These are phyloP conservation scores for Miamiensis avidus DNA, from an alignment of 169 alveolate species.

Conservation along the genomic window DNA sequence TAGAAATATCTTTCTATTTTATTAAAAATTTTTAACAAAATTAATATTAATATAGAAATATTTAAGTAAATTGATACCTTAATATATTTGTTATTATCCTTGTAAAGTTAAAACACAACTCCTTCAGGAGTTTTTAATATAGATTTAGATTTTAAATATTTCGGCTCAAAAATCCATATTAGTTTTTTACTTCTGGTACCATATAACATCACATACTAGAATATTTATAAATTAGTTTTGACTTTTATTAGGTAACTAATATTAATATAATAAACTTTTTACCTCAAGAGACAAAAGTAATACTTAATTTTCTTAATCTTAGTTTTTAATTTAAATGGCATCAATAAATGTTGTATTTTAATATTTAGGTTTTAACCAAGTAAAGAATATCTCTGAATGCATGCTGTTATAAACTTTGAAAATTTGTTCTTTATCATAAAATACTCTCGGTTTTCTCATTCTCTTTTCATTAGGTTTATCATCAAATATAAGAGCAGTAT, in stretches of 20 bases:
- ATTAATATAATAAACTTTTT: too few species aligned
- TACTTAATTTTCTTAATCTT: background rate
- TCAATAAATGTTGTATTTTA: background rate
- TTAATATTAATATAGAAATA: too few species aligned
- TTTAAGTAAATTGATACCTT: too few species aligned
- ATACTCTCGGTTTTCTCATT: conserved; percentile 78
- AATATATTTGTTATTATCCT: too few species aligned
- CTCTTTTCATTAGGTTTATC: conserved; percentile 68
- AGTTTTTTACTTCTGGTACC: background rate
- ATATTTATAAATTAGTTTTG: background rate
- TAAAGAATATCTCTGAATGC: conserved; percentile 28
- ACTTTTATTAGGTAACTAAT: background rate
- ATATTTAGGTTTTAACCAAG: background rate
- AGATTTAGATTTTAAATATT: too few species aligned
- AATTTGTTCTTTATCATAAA: conserved; percentile 68
- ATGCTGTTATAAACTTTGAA: conserved; percentile 49
- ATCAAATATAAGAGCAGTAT: conserved; percentile 70
- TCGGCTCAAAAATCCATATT: background rate
- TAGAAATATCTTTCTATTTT: too few species aligned
- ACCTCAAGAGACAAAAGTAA: background rate
- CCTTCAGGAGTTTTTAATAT: too few species aligned
- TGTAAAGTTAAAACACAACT: too few species aligned
- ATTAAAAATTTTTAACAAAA: too few species aligned
- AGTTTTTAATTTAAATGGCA: background rate
- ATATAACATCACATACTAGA: background rate